Conservation (phyloP, 352 stramenopile genomes). For the Globisporangium solare region DNA sequence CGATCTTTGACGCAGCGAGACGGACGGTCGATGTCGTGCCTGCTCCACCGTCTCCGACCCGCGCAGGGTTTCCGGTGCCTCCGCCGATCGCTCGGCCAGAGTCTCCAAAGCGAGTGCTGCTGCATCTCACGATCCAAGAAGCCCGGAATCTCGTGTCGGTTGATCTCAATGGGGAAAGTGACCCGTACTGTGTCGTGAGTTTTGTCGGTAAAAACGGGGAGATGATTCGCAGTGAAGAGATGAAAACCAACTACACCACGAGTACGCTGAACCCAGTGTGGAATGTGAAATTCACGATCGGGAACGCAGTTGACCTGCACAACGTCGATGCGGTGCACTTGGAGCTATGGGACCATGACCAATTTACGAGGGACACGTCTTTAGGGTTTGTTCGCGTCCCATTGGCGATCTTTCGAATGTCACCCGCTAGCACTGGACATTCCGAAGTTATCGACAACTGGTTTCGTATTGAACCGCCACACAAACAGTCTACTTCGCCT, state of each 20-base stretch:
- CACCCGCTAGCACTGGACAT: constrained; percentile 43
- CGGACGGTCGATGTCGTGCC: constrained; percentile 28
- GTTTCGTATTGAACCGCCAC: constrained; percentile 56
- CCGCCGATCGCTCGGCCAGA: constrained; percentile 8
- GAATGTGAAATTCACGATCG: constrained; percentile 46
- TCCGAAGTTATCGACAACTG: constrained; percentile 61
- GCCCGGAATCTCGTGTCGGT: constrained; percentile 44
- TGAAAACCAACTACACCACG: constrained; percentile 46
- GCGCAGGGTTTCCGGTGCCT: constrained; percentile 10
- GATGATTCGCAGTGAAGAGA: constrained; percentile 48
- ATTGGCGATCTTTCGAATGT: constrained; percentile 61
- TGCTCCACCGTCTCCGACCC: constrained; percentile 5
- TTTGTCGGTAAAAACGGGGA: constrained; percentile 57
- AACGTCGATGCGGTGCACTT: constrained; percentile 52
- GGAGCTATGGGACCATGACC: constrained; percentile 61
- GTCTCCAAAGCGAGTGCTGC: constrained; percentile 28
- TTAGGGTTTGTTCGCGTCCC: constrained; percentile 57
- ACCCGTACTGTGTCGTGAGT: constrained; percentile 66
- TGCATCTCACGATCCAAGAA: constrained; percentile 49
- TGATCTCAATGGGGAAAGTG: constrained; percentile 63
- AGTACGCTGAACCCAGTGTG: constrained; percentile 50
- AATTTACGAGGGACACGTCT: constrained; percentile 38
- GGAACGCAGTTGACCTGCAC: constrained; percentile 44
- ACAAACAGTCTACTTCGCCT: constrained; percentile 23
- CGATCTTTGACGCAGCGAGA: constrained; percentile 53